Conservation (phyloP, 2,329 filamentous ascomycete species). For the Ilyonectria robusta region DNA sequence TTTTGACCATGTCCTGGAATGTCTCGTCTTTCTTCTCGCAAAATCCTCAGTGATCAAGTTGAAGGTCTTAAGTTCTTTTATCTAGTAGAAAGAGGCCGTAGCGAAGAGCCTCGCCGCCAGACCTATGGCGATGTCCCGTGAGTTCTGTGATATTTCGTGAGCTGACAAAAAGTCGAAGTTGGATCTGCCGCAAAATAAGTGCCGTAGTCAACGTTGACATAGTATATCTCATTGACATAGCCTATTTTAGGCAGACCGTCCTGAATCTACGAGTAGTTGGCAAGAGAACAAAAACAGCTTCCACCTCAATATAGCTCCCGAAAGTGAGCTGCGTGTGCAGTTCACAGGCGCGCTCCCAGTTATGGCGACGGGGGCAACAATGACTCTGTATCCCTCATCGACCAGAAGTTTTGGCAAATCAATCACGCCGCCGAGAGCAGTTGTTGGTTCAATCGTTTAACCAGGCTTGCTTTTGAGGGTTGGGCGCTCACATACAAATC, state of each 20-base stretch:
- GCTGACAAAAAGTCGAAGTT: too few species aligned
- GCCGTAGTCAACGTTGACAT: constrained; percentile 8
- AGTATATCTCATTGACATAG: constrained; percentile 14
- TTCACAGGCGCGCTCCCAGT: constrained; percentile 29
- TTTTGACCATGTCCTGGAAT: too few species aligned
- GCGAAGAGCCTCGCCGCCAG: too few species aligned
- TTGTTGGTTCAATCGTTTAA: neutral
- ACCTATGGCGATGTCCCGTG: too few species aligned
- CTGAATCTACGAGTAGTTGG: constrained; percentile 21
- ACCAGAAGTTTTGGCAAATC: constrained; percentile 24
- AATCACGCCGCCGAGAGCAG: constrained; percentile 12
- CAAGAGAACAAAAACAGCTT: neutral
- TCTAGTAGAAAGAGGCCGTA: too few species aligned
- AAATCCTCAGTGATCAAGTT: too few species aligned
- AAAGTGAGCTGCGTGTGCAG: constrained; percentile 25
- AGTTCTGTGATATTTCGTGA: too few species aligned
- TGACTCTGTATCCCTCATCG: constrained; percentile 23
- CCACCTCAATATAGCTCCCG: neutral
- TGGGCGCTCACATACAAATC: neutral
- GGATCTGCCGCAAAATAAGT: too few species aligned
- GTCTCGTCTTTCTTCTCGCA: too few species aligned
- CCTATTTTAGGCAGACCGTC: constrained; percentile 1
- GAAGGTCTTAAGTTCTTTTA: too few species aligned
- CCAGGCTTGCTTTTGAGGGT: too few species aligned
- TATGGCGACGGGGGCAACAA: constrained; percentile 21